phyloP scores from a whole-genome alignment of 768 basidiomycete species.

The Rhodosporidiobolus odoratus region DNA sequence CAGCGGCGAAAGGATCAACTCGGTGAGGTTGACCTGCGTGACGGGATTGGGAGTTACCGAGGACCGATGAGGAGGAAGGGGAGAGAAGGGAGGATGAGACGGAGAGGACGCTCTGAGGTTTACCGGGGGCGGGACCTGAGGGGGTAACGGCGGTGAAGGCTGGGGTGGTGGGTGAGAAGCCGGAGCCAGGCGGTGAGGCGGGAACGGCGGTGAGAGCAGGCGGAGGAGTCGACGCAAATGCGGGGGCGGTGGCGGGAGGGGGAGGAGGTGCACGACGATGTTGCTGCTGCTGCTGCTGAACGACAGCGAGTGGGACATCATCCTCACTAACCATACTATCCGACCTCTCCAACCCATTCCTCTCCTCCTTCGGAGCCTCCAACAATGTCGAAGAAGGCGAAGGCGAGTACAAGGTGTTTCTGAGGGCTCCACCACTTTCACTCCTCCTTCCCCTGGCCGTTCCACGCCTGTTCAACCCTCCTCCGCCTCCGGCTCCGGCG shows the following conservation, averaged over 20 bases:
- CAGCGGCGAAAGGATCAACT: conserved; percentile 34
- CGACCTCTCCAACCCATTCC: background rate
- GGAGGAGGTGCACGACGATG: conserved; percentile 1
- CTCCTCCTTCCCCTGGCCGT: conserved; percentile 44
- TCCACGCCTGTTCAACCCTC: conserved; percentile 37
- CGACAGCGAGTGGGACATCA: conserved; percentile 41
- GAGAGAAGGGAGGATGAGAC: conserved; percentile 27
- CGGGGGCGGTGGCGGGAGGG: background rate
- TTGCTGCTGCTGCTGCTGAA: conserved; percentile 26
- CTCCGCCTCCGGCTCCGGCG: background rate
- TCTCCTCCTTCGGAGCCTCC: background rate
- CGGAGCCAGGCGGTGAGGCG: background rate
- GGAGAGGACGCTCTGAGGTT: conserved; percentile 32
- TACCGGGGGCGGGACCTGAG: background rate
- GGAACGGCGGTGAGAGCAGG: background rate
- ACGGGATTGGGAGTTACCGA: too few relatives aligned
- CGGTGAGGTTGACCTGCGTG: too few relatives aligned
- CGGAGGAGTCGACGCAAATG: background rate
- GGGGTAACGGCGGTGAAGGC: background rate
- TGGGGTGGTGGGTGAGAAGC: background rate
- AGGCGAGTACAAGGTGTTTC: background rate
- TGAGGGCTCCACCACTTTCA: background rate
- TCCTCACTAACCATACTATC: conserved; percentile 32
- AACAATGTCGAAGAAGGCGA: background rate
- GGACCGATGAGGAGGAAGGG: background rate